A percentile compares a stretch with the other conserved stretches of the same genome.
phyloP scores from a whole-genome alignment of 2,329 filamentous ascomycete species.

The Tolypocladium tropicale region DNA sequence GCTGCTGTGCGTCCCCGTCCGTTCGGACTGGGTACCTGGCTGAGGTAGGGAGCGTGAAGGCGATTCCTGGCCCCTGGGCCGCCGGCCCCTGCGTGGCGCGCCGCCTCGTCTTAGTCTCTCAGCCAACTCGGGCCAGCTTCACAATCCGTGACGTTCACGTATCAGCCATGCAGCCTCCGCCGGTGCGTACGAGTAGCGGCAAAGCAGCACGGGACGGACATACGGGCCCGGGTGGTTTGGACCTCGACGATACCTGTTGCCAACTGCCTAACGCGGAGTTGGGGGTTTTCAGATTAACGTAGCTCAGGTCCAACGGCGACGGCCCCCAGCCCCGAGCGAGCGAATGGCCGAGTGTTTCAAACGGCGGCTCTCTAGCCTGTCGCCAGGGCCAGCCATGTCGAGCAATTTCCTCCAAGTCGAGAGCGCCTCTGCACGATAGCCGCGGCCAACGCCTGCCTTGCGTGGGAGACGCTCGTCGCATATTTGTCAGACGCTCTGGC shows the following conservation, averaged over 20 bases:
- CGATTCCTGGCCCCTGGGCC: not conserved
- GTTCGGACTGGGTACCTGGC: not conserved
- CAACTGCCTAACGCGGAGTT: not conserved
- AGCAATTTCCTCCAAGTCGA: too few species aligned
- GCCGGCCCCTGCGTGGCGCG: not conserved
- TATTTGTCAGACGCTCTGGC: too few species aligned
- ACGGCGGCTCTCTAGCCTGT: not conserved
- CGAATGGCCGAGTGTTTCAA: not conserved
- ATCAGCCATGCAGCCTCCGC: not conserved
- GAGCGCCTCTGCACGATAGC: too few species aligned
- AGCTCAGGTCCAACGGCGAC: too few species aligned
- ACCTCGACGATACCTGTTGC: not conserved
- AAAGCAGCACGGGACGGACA: not conserved
- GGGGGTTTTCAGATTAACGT: too few species aligned
- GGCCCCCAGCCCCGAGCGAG: not conserved
- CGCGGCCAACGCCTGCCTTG: too few species aligned
- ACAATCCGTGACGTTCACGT: not conserved
- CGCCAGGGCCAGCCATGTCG: too few species aligned
- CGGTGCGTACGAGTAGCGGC: not conserved
- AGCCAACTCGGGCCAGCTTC: not conserved
- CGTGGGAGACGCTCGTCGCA: too few species aligned
- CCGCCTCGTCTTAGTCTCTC: not conserved
- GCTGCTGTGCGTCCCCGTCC: constrained; percentile 1
- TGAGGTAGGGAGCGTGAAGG: too few species aligned
- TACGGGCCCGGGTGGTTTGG: not conserved